Evolutionary conservation across 192 early-diverging fungal genomes (phyloP), one percentile per base, ranked within the genome.

Genomic region (Phlyctochytrium bullatum): DNA sequence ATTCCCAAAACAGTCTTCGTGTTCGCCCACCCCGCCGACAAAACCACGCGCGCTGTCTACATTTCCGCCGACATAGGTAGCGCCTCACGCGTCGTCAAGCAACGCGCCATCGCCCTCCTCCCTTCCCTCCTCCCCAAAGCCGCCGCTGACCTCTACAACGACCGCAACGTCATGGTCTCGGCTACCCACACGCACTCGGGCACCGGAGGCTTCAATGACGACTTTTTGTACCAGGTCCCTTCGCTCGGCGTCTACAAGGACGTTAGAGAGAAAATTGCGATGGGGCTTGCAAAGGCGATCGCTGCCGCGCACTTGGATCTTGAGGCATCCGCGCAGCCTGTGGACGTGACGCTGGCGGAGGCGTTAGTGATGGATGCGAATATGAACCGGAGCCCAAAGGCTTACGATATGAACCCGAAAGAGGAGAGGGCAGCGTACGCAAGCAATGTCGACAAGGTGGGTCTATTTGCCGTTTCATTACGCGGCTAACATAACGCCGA

Each of bases 111-210:
- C 24, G 10, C 60, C 6, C n/a, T 20, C 36, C 1, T 24, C 25
- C 23, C 24, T 6, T 34, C 62, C 4, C 25, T 20, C 1, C 60
- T 25, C 28, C 35, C 51, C 24, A 28, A 31, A 1, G 57, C 66
- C 2, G 66, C 76, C 14, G 61, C 65, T 23, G 34, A 67, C 6
- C 59, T 74, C 29, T 82, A 80, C 59, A 67, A 36, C 2, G 12
- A 66, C 27, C 72, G 77, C 6, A 82, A 82, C 70, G 58, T 82
- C 29, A 77, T 82, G 80, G 59, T 80, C 3, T 80, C 78, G 4
- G 79, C 73, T 17, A 82, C 78, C 4, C 80, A 82, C 69, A 80
- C 78, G 28, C 80, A 82, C 65, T 62, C 70, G n/a, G 78, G 78
- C 1, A 65, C 76, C 14, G 77, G 71, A 2, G 80, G 80, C 0